Percentiles rank a stretch among this genome's conserved stretches.
Evolutionary conservation across 1,284 basidiomycete genomes (phyloP).

Genomic region (Leccinum olivaceoglutinosum): DNA sequence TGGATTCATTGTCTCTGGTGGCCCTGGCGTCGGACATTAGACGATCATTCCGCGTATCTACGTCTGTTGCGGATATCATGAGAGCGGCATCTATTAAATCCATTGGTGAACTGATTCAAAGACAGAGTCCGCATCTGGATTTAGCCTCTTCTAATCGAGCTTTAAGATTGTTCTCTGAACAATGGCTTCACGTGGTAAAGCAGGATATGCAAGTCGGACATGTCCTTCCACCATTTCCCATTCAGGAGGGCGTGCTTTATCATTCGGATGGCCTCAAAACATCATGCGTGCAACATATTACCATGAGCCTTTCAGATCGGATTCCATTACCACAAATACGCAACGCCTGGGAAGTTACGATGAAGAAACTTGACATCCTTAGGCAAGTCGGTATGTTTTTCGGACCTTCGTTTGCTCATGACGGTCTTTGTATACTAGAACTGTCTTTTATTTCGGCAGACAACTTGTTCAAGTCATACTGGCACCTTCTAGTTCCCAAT

Average conservation of each 20-base stretch:
- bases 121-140: background rate
- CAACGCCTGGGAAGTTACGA: conserved; percentile 33
- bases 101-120: conserved; percentile 28
- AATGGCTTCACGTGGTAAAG: conserved; percentile 27
- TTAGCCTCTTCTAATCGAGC: background rate
- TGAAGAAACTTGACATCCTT: conserved; percentile 35
- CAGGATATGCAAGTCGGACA: conserved; percentile 27
- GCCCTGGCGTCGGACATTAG: conserved; percentile 35
- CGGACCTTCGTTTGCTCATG: conserved; percentile 2
- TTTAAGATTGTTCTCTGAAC: conserved; percentile 25
- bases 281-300: conserved; percentile 45
- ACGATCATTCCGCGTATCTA: conserved; percentile 22
- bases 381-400: conserved; percentile 29
- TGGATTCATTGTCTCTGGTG: conserved; percentile 42
- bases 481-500: conserved; percentile 15
- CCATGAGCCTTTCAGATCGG: conserved; percentile 28
- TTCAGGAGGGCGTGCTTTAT: conserved; percentile 46
- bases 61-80: conserved; percentile 41
- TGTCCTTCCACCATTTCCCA: conserved; percentile 41
- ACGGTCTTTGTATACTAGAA: conserved; percentile 26
- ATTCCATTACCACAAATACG: conserved; percentile 25
- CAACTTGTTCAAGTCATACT: conserved; percentile 40
- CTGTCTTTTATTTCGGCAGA: conserved; percentile 40
- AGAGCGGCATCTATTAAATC: conserved; percentile 32
- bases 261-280: conserved; percentile 35